Conservation (phyloP, 495 filamentous ascomycete species). For the Talaromyces stipitatus region DNA sequence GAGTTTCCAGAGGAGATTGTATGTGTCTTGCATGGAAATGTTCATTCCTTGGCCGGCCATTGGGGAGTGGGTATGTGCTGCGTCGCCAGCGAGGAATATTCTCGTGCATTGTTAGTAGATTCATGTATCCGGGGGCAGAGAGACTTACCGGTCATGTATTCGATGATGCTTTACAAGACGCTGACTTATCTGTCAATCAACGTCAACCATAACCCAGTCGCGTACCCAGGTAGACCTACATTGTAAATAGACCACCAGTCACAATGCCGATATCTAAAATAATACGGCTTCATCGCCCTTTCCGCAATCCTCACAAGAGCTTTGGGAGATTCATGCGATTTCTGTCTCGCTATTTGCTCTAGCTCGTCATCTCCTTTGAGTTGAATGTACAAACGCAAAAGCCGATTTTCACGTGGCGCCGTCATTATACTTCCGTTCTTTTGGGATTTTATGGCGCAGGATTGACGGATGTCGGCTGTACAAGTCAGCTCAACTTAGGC, state of each 20-base stretch:
- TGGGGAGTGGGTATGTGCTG: constrained; percentile 42
- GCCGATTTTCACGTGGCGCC: constrained; percentile 58
- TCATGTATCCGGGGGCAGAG: too few relatives aligned
- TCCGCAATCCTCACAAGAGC: constrained; percentile 10
- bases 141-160: constrained; percentile 42
- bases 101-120: too few relatives aligned
- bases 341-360: not conserved
- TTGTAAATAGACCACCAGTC: constrained; percentile 20
- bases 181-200: constrained; percentile 48
- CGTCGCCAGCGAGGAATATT: constrained; percentile 58
- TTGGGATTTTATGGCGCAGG: constrained; percentile 53
- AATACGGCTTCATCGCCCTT: constrained; percentile 16
- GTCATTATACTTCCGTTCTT: constrained; percentile 52
- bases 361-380: constrained; percentile 32
- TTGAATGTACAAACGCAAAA: constrained; percentile 63
- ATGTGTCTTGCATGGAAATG: constrained; percentile 54
- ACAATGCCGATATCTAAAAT: constrained; percentile 14
- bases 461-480: constrained; percentile 52
- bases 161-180: constrained; percentile 61
- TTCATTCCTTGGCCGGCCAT: constrained; percentile 79
- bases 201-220: not conserved
- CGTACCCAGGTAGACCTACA: constrained; percentile 8
- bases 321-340: not conserved
- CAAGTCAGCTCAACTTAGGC: not conserved
- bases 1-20: constrained; percentile 75